These are phyloP conservation scores for Fusarium albosuccineum DNA, from an alignment of 2,329 filamentous ascomycete species.

Conservation along the genomic window DNA sequence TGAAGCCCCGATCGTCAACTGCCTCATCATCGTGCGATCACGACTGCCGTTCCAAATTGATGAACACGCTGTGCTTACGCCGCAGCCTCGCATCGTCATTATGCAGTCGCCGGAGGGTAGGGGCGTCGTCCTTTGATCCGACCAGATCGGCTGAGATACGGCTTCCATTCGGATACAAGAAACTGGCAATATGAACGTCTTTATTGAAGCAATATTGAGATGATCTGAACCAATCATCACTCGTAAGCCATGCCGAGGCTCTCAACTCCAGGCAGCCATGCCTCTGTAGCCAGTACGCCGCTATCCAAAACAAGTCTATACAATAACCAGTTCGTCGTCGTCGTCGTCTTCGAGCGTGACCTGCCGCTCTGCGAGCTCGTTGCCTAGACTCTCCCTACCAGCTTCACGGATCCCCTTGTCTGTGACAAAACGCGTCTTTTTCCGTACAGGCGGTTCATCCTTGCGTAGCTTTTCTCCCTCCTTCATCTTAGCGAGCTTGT, in stretches of 20 bases:
- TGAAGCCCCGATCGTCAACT: no score
- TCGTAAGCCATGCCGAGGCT: slow-evolving; percentile 42
- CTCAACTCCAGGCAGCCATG: slow-evolving; percentile 38
- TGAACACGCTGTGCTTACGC: slow-evolving; percentile 6
- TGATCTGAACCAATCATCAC: slow-evolving; percentile 39
- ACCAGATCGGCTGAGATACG: not conserved
- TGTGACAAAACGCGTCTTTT: slow-evolving; percentile 85
- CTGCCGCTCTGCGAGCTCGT: slow-evolving; percentile 56
- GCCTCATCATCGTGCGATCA: no score
- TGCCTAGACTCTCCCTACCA: slow-evolving; percentile 78
- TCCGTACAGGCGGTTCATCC: slow-evolving; percentile 63
- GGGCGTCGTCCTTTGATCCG: not conserved
- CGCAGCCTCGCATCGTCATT: slow-evolving; percentile 10
- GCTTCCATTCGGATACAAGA: no score
- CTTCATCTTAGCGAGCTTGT: slow-evolving; percentile 72
- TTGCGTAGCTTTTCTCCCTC: slow-evolving; percentile 66
- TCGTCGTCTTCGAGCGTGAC: slow-evolving; percentile 60
- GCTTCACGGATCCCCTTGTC: slow-evolving; percentile 83
- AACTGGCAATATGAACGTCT: slow-evolving; percentile 13
- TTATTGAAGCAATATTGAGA: slow-evolving; percentile 37
- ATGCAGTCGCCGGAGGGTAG: no score
- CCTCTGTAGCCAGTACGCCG: slow-evolving; percentile 38
- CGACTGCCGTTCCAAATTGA: not conserved
- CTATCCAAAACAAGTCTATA: slow-evolving; percentile 46
- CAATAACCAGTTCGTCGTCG: slow-evolving; percentile 66